Percentiles rank a stretch among this genome's conserved stretches.
These are phyloP conservation scores for Prunus kanzakura DNA, from an alignment of 306 rosid species.

Conservation along the genomic window DNA sequence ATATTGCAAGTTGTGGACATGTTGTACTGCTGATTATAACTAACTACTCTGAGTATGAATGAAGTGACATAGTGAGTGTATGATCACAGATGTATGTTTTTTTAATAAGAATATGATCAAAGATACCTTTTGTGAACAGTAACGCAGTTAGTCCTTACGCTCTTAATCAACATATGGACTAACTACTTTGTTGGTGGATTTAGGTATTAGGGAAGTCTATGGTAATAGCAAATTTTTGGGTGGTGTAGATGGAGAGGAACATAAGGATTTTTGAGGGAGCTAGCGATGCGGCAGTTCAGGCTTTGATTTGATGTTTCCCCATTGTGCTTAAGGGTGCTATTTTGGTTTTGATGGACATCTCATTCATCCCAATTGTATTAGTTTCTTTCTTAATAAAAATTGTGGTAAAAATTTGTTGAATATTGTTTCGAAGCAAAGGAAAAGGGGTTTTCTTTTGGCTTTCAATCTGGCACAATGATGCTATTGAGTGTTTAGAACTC, in stretches of 20 bases:
- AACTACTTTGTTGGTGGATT: no score
- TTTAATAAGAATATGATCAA: no score
- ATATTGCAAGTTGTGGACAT: background rate
- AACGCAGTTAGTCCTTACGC: no score
- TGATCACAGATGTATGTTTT: background rate
- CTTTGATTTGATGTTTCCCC: background rate
- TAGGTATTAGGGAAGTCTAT: no score
- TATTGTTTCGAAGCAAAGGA: background rate
- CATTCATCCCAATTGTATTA: background rate
- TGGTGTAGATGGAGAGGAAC: background rate
- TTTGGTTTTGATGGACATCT: background rate
- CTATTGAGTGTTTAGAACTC: background rate
- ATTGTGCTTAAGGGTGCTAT: no score
- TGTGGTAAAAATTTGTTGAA: background rate
- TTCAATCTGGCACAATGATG: background rate
- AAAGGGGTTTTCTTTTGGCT: background rate
- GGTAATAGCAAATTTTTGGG: background rate
- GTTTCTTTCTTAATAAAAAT: background rate
- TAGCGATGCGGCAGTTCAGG: background rate
- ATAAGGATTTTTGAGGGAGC: no score
- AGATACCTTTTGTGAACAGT: no score
- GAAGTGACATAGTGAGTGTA: background rate
- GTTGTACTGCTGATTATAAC: background rate
- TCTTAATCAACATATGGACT: no score
- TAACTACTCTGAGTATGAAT: background rate